Percentiles rank a stretch among this genome's conserved stretches.
Evolutionary conservation across 192 early-diverging fungal species (phyloP).

Genomic region (Mortierella claussenii): DNA sequence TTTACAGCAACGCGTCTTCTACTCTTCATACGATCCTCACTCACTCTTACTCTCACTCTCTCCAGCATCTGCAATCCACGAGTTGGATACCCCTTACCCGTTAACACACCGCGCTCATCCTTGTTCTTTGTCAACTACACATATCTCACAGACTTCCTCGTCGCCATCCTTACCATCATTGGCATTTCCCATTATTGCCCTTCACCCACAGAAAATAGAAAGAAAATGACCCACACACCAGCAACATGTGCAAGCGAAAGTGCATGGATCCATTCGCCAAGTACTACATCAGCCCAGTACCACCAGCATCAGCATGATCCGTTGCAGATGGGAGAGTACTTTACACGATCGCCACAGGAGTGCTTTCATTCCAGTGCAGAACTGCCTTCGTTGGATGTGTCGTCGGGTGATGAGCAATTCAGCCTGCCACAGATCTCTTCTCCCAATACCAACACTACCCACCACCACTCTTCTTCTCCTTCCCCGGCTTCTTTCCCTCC

Average conservation of each 20-base stretch:
- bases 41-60: background rate
- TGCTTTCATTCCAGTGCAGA: slow-evolving; percentile 3
- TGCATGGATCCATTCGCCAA: slow-evolving; percentile 10
- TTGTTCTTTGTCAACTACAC: background rate
- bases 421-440: slow-evolving; percentile 6
- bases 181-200: no score
- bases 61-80: background rate
- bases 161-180: no score
- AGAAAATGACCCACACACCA: background rate
- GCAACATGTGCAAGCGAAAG: no score
- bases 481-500: slow-evolving; percentile 27
- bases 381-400: slow-evolving; percentile 10
- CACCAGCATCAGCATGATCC: slow-evolving; percentile 1
- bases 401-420: slow-evolving; percentile 7
- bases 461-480: slow-evolving; percentile 20
- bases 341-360: no score
- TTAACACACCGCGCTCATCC: background rate
- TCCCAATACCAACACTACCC: slow-evolving; percentile 11
- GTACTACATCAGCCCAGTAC: background rate
- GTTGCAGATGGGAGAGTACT: no score
- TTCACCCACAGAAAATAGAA: no score
- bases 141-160: no score
- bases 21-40: background rate
- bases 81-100: background rate
- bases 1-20: background rate